Conservation (phyloP, 1,139 yeast species). For the Saccharomyces hybrid region DNA sequence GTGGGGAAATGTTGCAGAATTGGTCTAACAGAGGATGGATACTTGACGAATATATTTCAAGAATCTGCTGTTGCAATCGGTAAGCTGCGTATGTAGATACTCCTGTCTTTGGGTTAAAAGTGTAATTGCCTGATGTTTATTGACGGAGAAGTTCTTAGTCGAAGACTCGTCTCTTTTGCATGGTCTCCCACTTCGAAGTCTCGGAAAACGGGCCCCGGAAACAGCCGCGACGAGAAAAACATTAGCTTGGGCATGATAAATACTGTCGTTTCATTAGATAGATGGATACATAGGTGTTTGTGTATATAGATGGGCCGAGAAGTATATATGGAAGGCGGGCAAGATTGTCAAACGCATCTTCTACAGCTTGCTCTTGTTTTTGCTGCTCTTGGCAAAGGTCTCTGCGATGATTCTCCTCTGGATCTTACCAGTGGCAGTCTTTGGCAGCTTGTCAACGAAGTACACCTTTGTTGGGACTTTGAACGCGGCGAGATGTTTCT, state of each 20-base stretch:
- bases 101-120: neutral
- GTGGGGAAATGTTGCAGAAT: neutral
- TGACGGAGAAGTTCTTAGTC: neutral
- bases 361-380: conserved; percentile 32
- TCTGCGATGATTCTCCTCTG: conserved; percentile 54
- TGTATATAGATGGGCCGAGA: neutral
- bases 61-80: neutral
- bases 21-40: neutral
- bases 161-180: neutral
- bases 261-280: neutral
- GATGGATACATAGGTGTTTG: neutral
- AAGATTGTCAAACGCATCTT: too few relatives aligned
- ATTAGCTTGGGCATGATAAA: neutral
- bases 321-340: too few relatives aligned
- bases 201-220: conserved; percentile 1
- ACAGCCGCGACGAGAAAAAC: neutral
- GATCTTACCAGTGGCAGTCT: conserved; percentile 66
- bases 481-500: conserved; percentile 42
- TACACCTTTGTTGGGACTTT: conserved; percentile 51
- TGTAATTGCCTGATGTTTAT: neutral
- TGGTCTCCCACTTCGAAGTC: neutral
- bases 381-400: conserved; percentile 28
- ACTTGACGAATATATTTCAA: neutral
- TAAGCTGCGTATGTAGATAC: neutral
- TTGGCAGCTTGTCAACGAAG: conserved; percentile 55